Percentiles rank a stretch among this genome's conserved stretches.
These are phyloP conservation scores for Yamadazyma triangularis DNA, from an alignment of 1,139 yeast species.

Conservation along the genomic window DNA sequence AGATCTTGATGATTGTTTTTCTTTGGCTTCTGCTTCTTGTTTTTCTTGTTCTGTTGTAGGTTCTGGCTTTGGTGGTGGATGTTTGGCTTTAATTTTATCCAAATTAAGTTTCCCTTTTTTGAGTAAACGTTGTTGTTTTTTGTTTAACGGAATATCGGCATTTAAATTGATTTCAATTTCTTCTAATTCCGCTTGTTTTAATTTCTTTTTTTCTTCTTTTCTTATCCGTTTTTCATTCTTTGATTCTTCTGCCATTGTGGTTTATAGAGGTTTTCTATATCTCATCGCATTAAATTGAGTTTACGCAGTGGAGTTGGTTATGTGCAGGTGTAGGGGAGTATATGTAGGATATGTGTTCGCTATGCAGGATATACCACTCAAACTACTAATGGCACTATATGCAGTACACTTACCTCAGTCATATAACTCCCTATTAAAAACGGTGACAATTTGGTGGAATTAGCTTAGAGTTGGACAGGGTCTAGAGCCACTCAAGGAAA, in stretches of 20 bases:
- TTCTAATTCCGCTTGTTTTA: slow-evolving; percentile 23
- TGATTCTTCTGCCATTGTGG: slow-evolving; percentile 4
- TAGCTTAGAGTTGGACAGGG: no score
- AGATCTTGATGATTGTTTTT: slow-evolving; percentile 27
- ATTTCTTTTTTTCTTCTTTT: slow-evolving; percentile 13
- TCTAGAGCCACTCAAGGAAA: no score
- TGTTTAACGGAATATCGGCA: slow-evolving; percentile 79
- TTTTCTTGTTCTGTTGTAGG: slow-evolving; percentile 21
- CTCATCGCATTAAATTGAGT: no score
- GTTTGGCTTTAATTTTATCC: slow-evolving; percentile 51
- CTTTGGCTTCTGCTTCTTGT: slow-evolving; percentile 19
- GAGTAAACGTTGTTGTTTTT: slow-evolving; percentile 82
- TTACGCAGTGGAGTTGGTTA: no score
- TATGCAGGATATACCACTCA: no score
- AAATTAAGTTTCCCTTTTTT: slow-evolving; percentile 73
- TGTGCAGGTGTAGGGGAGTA: no score
- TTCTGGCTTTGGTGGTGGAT: slow-evolving; percentile 40
- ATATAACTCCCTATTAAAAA: no score
- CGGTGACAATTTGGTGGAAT: no score
- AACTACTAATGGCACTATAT: no score
- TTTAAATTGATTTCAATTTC: slow-evolving; percentile 80
- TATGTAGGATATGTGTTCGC: no score
- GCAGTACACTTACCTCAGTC: no score
- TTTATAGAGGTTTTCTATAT: no score
- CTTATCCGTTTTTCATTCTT: slow-evolving; percentile 20